phyloP scores from a whole-genome alignment of 2,329 filamentous ascomycete genomes.

The Aspergillus awamori region DNA sequence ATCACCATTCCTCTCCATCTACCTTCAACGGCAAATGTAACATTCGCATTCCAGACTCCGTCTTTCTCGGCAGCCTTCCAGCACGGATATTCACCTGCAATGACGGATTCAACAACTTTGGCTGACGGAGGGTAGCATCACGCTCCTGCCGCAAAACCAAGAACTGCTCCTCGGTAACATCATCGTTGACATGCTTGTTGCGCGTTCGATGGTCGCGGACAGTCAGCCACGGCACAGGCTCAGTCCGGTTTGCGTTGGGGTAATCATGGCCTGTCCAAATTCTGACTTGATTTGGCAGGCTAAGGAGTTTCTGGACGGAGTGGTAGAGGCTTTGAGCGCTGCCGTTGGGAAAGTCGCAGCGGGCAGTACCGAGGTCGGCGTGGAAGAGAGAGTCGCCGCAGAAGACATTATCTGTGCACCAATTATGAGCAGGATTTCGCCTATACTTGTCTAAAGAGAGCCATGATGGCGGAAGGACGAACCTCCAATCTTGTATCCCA shows the following conservation, averaged over 20 bases:
- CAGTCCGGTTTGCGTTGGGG: constrained; percentile 41
- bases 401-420: constrained; percentile 46
- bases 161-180: constrained; percentile 49
- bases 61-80: constrained; percentile 45
- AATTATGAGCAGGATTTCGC: no score
- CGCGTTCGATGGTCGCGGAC: constrained; percentile 50
- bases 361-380: constrained; percentile 55
- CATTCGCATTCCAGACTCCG: constrained; percentile 29
- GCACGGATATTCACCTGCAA: constrained; percentile 58
- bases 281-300: constrained; percentile 48
- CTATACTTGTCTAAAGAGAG: no score
- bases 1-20: constrained; percentile 23
- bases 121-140: constrained; percentile 49
- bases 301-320: constrained; percentile 50
- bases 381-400: constrained; percentile 59
- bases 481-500: constrained; percentile 62
- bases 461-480: constrained; percentile 24
- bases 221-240: constrained; percentile 47
- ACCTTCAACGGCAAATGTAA: constrained; percentile 37
- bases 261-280: constrained; percentile 63
- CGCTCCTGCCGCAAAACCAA: constrained; percentile 48
- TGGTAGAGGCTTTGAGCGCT: constrained; percentile 48
- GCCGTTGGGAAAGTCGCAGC: constrained; percentile 60
- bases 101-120: constrained; percentile 54
- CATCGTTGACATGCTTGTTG: constrained; percentile 55